These are phyloP conservation scores for Infundibulicybe gibba DNA, from an alignment of 768 basidiomycete genomes.

Conservation along the genomic window DNA sequence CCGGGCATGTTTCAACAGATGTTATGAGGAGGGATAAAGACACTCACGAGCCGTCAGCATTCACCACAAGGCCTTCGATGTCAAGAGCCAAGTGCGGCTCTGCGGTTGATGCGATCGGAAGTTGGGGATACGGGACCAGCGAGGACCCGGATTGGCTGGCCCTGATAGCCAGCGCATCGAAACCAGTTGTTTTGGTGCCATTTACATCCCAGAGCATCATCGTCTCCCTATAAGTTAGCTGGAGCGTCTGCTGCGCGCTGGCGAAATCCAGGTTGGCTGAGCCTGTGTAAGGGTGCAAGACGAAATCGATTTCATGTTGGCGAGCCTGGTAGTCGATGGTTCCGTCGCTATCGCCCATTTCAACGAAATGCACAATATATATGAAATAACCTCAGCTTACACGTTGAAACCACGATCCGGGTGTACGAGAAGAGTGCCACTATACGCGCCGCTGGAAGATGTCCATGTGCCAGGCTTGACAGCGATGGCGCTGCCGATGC, in stretches of 20 bases:
- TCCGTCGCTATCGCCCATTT: constrained; percentile 29
- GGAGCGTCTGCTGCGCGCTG: constrained; percentile 47
- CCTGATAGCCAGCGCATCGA: constrained; percentile 48
- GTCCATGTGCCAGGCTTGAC: constrained; percentile 40
- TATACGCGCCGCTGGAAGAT: constrained; percentile 31
- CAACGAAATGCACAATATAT: neutral
- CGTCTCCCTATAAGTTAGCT: constrained; percentile 46
- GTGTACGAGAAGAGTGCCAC: constrained; percentile 50
- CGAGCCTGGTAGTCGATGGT: constrained; percentile 62
- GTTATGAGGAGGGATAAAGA: too few relatives aligned
- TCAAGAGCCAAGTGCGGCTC: constrained; percentile 52
- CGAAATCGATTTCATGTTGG: constrained; percentile 55
- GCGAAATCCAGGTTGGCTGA: constrained; percentile 40
- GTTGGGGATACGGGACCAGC: constrained; percentile 31
- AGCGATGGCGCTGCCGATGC: constrained; percentile 50
- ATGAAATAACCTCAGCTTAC: constrained; percentile 24
- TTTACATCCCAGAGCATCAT: constrained; percentile 45
- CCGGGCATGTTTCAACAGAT: too few relatives aligned
- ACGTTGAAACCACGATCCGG: constrained; percentile 59
- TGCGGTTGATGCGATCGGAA: constrained; percentile 39
- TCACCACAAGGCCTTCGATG: constrained; percentile 54
- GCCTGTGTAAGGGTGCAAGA: constrained; percentile 52
- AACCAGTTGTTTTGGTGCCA: constrained; percentile 45
- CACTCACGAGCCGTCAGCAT: constrained; percentile 54
- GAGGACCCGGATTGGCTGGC: constrained; percentile 28